Conservation (phyloP, 352 stramenopile species). For the Lagenidium giganteum region DNA sequence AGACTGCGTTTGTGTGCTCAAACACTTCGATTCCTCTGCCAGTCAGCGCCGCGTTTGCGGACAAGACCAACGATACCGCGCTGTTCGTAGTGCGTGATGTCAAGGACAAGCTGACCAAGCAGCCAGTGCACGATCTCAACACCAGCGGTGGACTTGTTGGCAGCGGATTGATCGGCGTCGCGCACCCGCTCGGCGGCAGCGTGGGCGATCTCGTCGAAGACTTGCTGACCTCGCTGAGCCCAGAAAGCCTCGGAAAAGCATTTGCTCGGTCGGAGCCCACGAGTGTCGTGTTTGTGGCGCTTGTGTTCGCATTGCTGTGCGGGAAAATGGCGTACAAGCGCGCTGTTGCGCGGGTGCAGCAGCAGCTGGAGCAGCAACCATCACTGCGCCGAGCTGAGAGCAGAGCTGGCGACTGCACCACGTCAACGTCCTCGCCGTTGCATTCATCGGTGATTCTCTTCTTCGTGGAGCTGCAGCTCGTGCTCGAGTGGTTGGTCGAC, state of each 20-base stretch:
- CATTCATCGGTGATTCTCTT: slow-evolving; percentile 36
- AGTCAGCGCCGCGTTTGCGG: slow-evolving; percentile 20
- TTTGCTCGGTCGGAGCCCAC: slow-evolving; percentile 12
- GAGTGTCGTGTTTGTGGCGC: slow-evolving; percentile 14
- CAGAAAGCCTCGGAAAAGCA: slow-evolving; percentile 16
- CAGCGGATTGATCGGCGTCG: too few species aligned
- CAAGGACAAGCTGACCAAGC: slow-evolving; percentile 14
- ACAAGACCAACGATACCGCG: slow-evolving; percentile 15
- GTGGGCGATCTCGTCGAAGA: slow-evolving; percentile 2
- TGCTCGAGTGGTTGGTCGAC: slow-evolving; percentile 37
- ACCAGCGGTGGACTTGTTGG: too few species aligned
- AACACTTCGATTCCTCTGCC: slow-evolving; percentile 36
- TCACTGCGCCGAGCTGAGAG: neutral
- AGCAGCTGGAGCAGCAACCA: slow-evolving; percentile 8
- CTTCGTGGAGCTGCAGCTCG: slow-evolving; percentile 39
- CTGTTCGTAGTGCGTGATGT: slow-evolving; percentile 30
- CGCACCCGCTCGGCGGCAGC: slow-evolving; percentile 10
- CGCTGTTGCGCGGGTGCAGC: slow-evolving; percentile 14
- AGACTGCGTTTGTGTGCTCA: slow-evolving; percentile 36
- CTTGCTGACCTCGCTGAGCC: slow-evolving; percentile 9
- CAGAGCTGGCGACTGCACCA: too few species aligned
- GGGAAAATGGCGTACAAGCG: slow-evolving; percentile 20
- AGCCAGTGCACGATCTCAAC: too few species aligned
- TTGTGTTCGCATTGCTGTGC: slow-evolving; percentile 17
- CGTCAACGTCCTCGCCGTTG: slow-evolving; percentile 16